phyloP scores from a whole-genome alignment of 345 rosid species.

The Syzygium aromaticum region DNA sequence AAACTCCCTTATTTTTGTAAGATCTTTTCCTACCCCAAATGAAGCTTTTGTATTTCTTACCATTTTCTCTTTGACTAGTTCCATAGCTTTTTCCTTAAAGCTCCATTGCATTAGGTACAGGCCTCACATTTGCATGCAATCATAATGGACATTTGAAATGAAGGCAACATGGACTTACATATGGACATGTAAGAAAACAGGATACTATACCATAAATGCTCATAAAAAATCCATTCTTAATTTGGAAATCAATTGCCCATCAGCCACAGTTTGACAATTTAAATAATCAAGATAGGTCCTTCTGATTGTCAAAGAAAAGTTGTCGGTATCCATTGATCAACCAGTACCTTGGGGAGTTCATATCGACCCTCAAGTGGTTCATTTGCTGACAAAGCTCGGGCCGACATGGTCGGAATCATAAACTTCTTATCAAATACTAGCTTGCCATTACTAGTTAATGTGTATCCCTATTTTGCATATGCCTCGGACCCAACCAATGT shows the following conservation, averaged over 20 bases:
- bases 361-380: neutral
- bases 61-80: no score
- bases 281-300: neutral
- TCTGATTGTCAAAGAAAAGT: neutral
- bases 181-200: no score
- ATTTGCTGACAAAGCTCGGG: slow-evolving; percentile 2
- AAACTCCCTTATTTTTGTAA: no score
- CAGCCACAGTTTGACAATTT: neutral
- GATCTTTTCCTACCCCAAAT: no score
- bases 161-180: no score
- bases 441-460: neutral
- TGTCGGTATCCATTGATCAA: neutral
- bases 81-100: no score
- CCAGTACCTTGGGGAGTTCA: neutral
- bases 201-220: neutral
- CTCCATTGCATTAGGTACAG: no score
- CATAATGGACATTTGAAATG: no score
- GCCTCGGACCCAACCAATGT: neutral
- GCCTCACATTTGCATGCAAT: no score
- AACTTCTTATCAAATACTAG: neutral
- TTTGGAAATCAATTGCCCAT: neutral
- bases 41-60: no score
- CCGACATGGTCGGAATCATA: neutral
- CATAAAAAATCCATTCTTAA: neutral
- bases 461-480: neutral